Evolutionary conservation across 495 filamentous ascomycete genomes (phyloP).

Genomic region (Hypomontagnella submonticulosa): DNA sequence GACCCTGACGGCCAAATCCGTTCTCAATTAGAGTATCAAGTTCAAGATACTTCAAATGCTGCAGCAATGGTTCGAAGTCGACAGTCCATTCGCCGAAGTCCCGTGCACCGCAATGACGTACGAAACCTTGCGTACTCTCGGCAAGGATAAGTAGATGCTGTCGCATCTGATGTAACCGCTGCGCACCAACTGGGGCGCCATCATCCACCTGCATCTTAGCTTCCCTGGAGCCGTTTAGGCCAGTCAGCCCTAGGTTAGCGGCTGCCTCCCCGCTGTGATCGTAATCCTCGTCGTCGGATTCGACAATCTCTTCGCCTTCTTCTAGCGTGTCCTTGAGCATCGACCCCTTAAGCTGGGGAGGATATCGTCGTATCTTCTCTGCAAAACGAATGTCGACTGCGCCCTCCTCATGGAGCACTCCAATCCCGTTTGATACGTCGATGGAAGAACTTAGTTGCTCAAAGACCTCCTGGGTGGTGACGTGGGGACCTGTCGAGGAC

Average conservation of each 20-base stretch:
- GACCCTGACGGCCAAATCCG: constrained; percentile 76
- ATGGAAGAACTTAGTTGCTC: constrained; percentile 57
- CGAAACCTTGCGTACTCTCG: constrained; percentile 75
- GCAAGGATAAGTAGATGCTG: constrained; percentile 80
- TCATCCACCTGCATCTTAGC: constrained; percentile 50
- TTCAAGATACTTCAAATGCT: constrained; percentile 74
- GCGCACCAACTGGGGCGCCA: constrained; percentile 49
- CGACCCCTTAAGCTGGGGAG: constrained; percentile 45
- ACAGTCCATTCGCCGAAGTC: constrained; percentile 81
- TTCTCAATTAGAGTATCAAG: constrained; percentile 81
- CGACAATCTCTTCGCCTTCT: constrained; percentile 56
- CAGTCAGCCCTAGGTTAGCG: constrained; percentile 10
- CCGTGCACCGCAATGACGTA: constrained; percentile 64
- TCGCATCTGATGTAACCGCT: constrained; percentile 70
- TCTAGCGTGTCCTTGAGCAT: constrained; percentile 41
- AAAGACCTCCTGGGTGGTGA: constrained; percentile 62
- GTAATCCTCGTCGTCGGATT: constrained; percentile 57
- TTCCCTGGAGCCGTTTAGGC: constrained; percentile 44
- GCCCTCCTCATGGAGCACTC: constrained; percentile 53
- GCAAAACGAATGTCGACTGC: constrained; percentile 54
- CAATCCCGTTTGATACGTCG: constrained; percentile 55
- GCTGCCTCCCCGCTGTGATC: constrained; percentile 45
- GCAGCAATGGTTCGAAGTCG: constrained; percentile 75
- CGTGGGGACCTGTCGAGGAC: constrained; percentile 41
- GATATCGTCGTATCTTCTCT: constrained; percentile 52